A percentile compares a stretch with the other conserved stretches of the same genome.
Conservation (phyloP, 2,329 filamentous ascomycete genomes). For the Penicillium sp. region DNA sequence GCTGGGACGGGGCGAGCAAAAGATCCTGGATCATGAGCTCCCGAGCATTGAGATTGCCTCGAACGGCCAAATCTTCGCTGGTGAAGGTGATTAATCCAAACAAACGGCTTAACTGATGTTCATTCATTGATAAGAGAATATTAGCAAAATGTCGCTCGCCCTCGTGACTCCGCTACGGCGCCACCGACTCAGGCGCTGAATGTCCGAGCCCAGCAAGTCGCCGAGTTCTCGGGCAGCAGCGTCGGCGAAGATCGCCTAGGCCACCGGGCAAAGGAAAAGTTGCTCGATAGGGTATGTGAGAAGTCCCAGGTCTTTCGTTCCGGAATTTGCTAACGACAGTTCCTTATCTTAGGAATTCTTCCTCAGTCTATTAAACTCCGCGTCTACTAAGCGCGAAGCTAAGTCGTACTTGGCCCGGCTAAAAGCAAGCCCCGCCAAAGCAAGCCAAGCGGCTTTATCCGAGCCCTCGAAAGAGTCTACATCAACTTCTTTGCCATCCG, state of each 20-base stretch:
- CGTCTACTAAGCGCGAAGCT: conserved; percentile 87
- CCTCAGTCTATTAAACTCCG: conserved; percentile 78
- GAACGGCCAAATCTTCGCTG: conserved; percentile 29
- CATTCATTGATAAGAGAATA: conserved; percentile 11
- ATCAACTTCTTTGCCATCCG: conserved; percentile 33
- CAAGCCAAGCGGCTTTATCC: conserved; percentile 32
- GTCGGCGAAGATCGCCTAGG: conserved; percentile 33
- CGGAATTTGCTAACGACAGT: conserved; percentile 1
- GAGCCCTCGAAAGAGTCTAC: conserved; percentile 20
- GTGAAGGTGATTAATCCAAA: conserved; percentile 26
- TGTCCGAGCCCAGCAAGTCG: conserved; percentile 26
- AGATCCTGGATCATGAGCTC: conserved; percentile 34
- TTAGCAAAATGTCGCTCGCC: conserved; percentile 22
- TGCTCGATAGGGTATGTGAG: conserved; percentile 40
- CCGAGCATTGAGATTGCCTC: conserved; percentile 32
- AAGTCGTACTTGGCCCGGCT: conserved; percentile 89
- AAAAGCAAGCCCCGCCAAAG: conserved; percentile 45
- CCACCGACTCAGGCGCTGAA: conserved; percentile 15
- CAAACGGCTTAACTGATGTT: not conserved
- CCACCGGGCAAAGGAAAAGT: conserved; percentile 43
- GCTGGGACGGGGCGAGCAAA: conserved; percentile 2
- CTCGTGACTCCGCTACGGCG: conserved; percentile 14
- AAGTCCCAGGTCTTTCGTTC: not conserved
- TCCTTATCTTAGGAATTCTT: conserved; percentile 66
- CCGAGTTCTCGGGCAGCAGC: conserved; percentile 32